Evolutionary conservation across 345 rosid species (phyloP).

Genomic region (Hibiscus syriacus): DNA sequence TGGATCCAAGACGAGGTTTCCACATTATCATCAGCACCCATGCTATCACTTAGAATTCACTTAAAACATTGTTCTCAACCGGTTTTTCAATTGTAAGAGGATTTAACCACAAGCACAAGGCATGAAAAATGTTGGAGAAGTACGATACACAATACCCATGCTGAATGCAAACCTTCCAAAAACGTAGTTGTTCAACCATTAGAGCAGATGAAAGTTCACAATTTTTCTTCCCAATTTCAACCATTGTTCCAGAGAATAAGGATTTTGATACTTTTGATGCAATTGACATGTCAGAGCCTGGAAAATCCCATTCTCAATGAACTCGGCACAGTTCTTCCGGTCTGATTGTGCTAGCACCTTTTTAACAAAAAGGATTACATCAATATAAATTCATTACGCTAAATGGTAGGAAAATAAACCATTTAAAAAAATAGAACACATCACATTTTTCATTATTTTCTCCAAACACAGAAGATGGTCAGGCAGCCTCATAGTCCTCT

Average conservation of each 20-base stretch:
- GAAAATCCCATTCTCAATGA: constrained; percentile 46
- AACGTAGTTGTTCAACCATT: constrained; percentile 77
- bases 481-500: background rate
- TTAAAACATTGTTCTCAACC: constrained; percentile 40
- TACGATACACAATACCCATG: constrained; percentile 59
- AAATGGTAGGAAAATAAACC: constrained; percentile 3
- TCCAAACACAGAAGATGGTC: background rate
- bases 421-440: background rate
- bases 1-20: constrained; percentile 79
- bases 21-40: constrained; percentile 12
- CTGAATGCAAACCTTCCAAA: constrained; percentile 72
- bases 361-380: constrained; percentile 8
- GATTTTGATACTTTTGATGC: constrained; percentile 50
- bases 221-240: constrained; percentile 50
- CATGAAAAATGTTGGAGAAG: constrained; percentile 66
- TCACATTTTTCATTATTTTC: background rate
- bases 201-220: constrained; percentile 61
- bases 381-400: constrained; percentile 4
- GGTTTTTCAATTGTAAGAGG: constrained; percentile 59
- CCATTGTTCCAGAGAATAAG: constrained; percentile 66
- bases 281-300: constrained; percentile 62
- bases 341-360: constrained; percentile 75
- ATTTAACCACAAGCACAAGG: constrained; percentile 78
- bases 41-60: constrained; percentile 29
- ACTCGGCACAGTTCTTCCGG: constrained; percentile 43